These are phyloP conservation scores for Sclerotiophoma versabilis DNA, from an alignment of 2,329 filamentous ascomycete genomes.

Conservation along the genomic window DNA sequence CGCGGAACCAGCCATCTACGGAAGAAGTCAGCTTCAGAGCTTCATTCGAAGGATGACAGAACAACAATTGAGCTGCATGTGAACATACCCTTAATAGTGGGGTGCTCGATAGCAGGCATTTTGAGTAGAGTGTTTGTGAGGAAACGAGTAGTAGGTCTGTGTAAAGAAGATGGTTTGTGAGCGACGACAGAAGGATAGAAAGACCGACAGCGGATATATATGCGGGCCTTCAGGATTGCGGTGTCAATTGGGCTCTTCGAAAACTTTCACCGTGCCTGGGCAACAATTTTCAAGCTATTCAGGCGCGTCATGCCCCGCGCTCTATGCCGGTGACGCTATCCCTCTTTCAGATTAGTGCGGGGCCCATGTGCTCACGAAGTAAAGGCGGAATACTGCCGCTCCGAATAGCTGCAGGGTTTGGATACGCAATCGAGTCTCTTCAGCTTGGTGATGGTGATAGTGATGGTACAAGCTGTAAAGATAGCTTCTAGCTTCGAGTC, in stretches of 20 bases:
- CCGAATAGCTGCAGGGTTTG: slow-evolving; percentile 8
- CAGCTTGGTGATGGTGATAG: background rate
- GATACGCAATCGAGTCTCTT: background rate
- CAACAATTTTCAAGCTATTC: slow-evolving; percentile 27
- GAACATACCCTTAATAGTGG: slow-evolving; percentile 73
- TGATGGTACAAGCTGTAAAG: background rate
- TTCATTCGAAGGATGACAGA: background rate
- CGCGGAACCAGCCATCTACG: slow-evolving; percentile 99
- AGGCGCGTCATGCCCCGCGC: slow-evolving; percentile 33
- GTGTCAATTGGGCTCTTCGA: slow-evolving; percentile 30
- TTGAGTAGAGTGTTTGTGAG: slow-evolving; percentile 39
- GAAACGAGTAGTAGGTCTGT: slow-evolving; percentile 3
- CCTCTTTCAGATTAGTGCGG: background rate
- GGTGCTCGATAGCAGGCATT: slow-evolving; percentile 74
- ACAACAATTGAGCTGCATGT: background rate
- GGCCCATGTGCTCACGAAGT: background rate
- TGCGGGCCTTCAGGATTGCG: slow-evolving; percentile 32
- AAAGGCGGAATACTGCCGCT: slow-evolving; percentile 20
- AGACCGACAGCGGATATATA: slow-evolving; percentile 28
- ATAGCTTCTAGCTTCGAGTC: background rate
- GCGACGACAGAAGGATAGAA: slow-evolving; percentile 13
- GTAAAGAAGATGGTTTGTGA: slow-evolving; percentile 7
- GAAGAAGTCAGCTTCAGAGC: slow-evolving; percentile 15
- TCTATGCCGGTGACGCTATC: background rate
- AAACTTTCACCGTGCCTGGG: slow-evolving; percentile 26